A percentile compares a stretch with the other conserved stretches of the same genome.
Evolutionary conservation across 2,329 filamentous ascomycete species (phyloP).

Genomic region (Cladosporium sp.): DNA sequence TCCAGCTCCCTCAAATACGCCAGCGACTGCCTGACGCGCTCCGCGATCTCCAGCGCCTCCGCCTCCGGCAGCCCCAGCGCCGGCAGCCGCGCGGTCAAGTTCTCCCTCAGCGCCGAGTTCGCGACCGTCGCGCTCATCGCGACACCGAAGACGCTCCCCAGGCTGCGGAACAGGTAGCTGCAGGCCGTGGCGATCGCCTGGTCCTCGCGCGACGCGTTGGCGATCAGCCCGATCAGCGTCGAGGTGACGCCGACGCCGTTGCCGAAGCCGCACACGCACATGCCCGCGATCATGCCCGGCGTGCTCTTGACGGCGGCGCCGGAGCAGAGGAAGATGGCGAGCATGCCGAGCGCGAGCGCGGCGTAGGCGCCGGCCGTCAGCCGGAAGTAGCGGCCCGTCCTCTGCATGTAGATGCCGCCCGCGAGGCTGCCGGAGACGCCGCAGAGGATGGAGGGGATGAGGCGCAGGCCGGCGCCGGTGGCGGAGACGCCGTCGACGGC

Average conservation of each 20-base stretch:
- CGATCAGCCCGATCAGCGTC: constrained; percentile 64
- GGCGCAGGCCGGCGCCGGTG: constrained; percentile 55
- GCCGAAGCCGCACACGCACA: constrained; percentile 49
- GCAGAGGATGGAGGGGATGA: constrained; percentile 60
- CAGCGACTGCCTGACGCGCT: constrained; percentile 62
- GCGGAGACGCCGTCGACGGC: constrained; percentile 60
- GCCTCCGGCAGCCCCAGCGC: constrained; percentile 41
- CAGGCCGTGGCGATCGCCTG: constrained; percentile 72
- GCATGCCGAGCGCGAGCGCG: constrained; percentile 48
- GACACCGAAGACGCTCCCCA: constrained; percentile 61
- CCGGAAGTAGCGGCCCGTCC: constrained; percentile 65
- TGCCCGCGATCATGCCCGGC: constrained; percentile 50
- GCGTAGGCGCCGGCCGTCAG: constrained; percentile 56
- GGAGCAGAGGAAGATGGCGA: constrained; percentile 52
- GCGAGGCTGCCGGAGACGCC: constrained; percentile 60
- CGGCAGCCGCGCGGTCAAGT: constrained; percentile 49
- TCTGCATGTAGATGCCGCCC: constrained; percentile 61
- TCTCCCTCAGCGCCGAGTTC: constrained; percentile 58
- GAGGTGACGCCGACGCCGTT: constrained; percentile 61
- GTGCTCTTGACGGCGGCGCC: constrained; percentile 48
- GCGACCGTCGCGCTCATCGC: constrained; percentile 66
- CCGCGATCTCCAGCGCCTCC: constrained; percentile 60
- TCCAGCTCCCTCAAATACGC: constrained; percentile 62
- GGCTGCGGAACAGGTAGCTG: constrained; percentile 71
- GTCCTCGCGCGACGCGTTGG: constrained; percentile 60